Evolutionary conservation across 2,329 filamentous ascomycete genomes (phyloP).

Genomic region (Didymosphaeria variabile): DNA sequence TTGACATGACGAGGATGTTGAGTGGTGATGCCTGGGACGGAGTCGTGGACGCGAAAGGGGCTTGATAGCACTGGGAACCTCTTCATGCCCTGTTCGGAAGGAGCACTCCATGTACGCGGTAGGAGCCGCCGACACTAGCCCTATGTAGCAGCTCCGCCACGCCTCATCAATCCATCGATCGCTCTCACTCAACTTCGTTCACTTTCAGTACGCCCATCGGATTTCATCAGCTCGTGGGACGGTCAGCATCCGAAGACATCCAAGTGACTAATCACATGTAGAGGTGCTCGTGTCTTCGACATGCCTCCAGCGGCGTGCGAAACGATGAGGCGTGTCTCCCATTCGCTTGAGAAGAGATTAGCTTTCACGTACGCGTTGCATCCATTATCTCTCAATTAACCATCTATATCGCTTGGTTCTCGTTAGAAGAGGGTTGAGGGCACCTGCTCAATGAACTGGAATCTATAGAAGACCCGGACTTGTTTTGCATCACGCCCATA

Average conservation of each 20-base stretch:
- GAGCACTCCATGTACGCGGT: too few relatives aligned
- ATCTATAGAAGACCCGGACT: conserved; percentile 39
- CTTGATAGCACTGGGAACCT: too few relatives aligned
- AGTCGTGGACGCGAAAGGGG: too few relatives aligned
- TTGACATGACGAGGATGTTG: too few relatives aligned
- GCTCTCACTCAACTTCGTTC: too few relatives aligned
- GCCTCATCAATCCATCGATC: too few relatives aligned
- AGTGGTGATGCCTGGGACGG: too few relatives aligned
- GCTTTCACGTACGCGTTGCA: background rate
- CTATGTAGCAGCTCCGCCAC: too few relatives aligned
- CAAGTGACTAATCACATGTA: background rate
- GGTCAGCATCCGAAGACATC: background rate
- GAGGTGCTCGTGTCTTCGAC: background rate
- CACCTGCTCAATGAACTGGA: background rate
- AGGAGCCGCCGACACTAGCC: too few relatives aligned
- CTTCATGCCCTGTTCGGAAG: too few relatives aligned
- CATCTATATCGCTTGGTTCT: background rate
- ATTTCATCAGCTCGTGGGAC: too few relatives aligned
- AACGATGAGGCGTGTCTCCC: background rate
- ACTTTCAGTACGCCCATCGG: too few relatives aligned
- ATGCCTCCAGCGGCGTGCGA: background rate
- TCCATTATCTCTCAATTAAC: background rate
- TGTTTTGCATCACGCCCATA: conserved; percentile 37
- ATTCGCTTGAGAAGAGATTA: background rate
- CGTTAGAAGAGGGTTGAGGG: background rate